A percentile compares a stretch with the other conserved stretches of the same genome.
Evolutionary conservation across 1,139 yeast genomes (phyloP).

Genomic region (Nakaseomyces delphensis): DNA sequence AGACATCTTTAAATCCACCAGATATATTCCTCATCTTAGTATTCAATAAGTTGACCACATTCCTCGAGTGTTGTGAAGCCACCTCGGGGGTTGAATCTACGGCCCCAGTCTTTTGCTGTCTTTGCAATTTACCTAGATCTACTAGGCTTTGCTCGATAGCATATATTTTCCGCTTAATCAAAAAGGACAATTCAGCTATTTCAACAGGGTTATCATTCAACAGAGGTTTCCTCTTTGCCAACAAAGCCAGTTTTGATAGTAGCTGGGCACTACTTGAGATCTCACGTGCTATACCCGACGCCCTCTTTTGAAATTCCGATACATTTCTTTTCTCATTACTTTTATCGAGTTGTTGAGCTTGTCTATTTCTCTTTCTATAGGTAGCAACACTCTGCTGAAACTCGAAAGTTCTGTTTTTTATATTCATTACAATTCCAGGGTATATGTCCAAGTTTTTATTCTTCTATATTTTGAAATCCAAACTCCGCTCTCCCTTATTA

Average conservation of each 20-base stretch:
- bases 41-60: slow-evolving; percentile 77
- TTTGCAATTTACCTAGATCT: slow-evolving; percentile 32
- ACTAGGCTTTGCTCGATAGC: slow-evolving; percentile 69
- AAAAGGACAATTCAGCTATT: slow-evolving; percentile 83
- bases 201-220: slow-evolving; percentile 93
- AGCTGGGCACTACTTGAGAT: slow-evolving; percentile 82
- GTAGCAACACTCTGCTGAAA: slow-evolving; percentile 31
- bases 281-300: slow-evolving; percentile 79
- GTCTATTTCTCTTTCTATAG: slow-evolving; percentile 23
- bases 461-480: neutral
- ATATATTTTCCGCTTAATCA: slow-evolving; percentile 88
- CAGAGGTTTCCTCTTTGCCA: slow-evolving; percentile 87
- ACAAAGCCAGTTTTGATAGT: slow-evolving; percentile 66
- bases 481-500: no score
- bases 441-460: neutral
- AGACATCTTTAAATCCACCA: slow-evolving; percentile 80
- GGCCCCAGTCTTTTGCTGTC: slow-evolving; percentile 48
- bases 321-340: slow-evolving; percentile 2
- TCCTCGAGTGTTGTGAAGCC: slow-evolving; percentile 51
- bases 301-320: slow-evolving; percentile 69
- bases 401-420: slow-evolving; percentile 31
- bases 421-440: slow-evolving; percentile 18
- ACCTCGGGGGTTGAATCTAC: slow-evolving; percentile 28
- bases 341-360: neutral
- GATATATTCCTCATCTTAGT: slow-evolving; percentile 87